Evolutionary conservation across 345 rosid genomes (phyloP).

Genomic region (Gynandropsis gynandra): DNA sequence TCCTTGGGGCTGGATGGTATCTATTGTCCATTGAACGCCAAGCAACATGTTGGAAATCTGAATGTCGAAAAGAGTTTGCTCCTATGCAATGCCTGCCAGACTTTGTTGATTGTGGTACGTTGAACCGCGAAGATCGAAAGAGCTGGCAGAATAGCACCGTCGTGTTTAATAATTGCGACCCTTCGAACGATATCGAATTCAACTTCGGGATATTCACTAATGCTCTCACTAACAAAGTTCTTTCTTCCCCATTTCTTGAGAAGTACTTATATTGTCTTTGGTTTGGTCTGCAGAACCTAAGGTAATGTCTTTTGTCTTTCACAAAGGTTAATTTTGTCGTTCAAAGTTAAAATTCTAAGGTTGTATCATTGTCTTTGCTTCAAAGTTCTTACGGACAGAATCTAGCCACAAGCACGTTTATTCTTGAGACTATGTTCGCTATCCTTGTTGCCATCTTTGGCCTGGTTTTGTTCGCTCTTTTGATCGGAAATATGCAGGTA

Average conservation of each 20-base stretch:
- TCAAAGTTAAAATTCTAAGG: background rate
- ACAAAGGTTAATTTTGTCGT: background rate
- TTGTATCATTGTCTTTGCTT: constrained; percentile 11
- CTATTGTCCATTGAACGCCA: constrained; percentile 69
- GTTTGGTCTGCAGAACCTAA: constrained; percentile 93
- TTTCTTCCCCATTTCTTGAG: constrained; percentile 49
- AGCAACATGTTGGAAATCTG: constrained; percentile 70
- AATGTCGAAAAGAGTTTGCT: constrained; percentile 43
- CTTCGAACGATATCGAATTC: constrained; percentile 37
- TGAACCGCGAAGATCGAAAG: constrained; percentile 22
- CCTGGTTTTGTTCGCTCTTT: constrained; percentile 57
- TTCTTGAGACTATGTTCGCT: constrained; percentile 53
- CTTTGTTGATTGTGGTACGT: constrained; percentile 55
- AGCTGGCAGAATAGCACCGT: constrained; percentile 48
- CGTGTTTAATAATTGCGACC: constrained; percentile 59
- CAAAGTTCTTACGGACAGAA: constrained; percentile 49
- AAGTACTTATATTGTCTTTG: constrained; percentile 84
- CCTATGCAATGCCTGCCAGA: constrained; percentile 34
- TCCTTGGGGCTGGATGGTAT: constrained; percentile 85
- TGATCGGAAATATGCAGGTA: constrained; percentile 66
- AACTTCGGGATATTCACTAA: constrained; percentile 60
- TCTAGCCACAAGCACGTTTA: constrained; percentile 37
- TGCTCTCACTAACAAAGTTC: constrained; percentile 53
- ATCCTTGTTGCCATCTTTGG: constrained; percentile 49
- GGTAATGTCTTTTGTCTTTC: constrained; percentile 25